phyloP scores from a whole-genome alignment of 2,329 filamentous ascomycete genomes.

The Apiospora hydei region DNA sequence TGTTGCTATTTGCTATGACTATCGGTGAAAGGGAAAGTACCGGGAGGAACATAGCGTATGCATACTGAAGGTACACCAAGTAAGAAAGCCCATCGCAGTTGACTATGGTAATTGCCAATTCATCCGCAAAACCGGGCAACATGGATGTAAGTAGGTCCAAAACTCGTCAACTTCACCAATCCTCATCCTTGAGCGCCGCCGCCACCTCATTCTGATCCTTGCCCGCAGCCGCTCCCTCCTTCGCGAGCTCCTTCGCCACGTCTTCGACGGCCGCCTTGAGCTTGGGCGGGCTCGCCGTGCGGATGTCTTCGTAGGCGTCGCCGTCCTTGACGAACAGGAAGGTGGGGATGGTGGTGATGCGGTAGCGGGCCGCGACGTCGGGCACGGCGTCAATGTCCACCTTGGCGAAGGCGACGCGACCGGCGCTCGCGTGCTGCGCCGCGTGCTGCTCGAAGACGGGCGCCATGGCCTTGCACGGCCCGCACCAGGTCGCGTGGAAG shows the following conservation, averaged over 20 bases:
- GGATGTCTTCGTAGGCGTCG: slow-evolving; percentile 65
- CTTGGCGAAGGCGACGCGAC: slow-evolving; percentile 70
- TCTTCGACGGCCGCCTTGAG: slow-evolving; percentile 59
- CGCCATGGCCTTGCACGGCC: slow-evolving; percentile 76
- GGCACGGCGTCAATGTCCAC: slow-evolving; percentile 74
- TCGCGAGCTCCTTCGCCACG: slow-evolving; percentile 51
- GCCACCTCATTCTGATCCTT: slow-evolving; percentile 22
- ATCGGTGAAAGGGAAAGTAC: background rate
- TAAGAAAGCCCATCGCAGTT: background rate
- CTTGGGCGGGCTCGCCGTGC: slow-evolving; percentile 70
- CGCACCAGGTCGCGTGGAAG: slow-evolving; percentile 76
- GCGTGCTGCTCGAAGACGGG: slow-evolving; percentile 66
- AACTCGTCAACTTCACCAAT: slow-evolving; percentile 9
- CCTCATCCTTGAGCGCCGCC: slow-evolving; percentile 25
- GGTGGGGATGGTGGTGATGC: slow-evolving; percentile 76
- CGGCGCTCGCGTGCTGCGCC: slow-evolving; percentile 54
- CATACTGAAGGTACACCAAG: background rate
- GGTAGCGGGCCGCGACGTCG: slow-evolving; percentile 69
- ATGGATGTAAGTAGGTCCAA: background rate
- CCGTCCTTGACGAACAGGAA: slow-evolving; percentile 74
- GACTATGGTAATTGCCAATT: background rate
- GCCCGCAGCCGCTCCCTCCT: background rate
- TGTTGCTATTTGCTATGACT: background rate
- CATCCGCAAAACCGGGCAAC: too few species aligned
- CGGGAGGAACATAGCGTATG: background rate